These are phyloP conservation scores for Gossypium anomalum DNA, from an alignment of 345 rosid species.

Conservation along the genomic window DNA sequence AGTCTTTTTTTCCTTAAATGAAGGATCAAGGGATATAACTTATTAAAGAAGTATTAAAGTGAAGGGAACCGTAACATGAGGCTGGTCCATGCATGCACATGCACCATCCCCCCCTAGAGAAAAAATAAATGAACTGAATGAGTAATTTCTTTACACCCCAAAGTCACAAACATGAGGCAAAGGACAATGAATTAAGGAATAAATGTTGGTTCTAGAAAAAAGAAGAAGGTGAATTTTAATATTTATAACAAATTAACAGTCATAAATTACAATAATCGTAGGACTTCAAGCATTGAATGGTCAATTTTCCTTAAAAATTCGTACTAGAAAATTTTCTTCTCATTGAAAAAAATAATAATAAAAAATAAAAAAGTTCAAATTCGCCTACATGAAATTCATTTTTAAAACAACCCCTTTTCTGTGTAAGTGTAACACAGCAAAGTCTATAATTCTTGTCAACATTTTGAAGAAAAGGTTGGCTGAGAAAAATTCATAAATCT, in stretches of 20 bases:
- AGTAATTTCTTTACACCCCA: neutral
- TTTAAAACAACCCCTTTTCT: neutral
- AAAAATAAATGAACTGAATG: neutral
- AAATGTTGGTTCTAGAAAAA: neutral
- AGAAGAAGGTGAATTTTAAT: too few species aligned
- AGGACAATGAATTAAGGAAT: neutral
- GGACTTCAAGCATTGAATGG: neutral
- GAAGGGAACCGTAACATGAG: neutral
- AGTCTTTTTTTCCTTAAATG: neutral
- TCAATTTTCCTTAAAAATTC: neutral
- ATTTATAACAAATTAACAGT: neutral
- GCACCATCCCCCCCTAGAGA: neutral
- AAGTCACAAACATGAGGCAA: neutral
- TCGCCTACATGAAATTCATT: neutral
- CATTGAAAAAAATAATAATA: neutral
- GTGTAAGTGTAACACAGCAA: neutral
- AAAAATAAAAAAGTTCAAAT: neutral
- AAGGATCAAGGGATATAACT: neutral
- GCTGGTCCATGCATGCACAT: neutral
- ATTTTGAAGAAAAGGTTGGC: conserved; percentile 11
- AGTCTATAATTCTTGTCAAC: neutral
- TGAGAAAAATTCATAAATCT: neutral
- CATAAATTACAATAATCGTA: neutral
- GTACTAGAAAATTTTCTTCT: neutral
- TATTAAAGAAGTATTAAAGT: neutral